These are phyloP conservation scores for Penicillium riverlandense DNA, from an alignment of 495 filamentous ascomycete species.

Conservation along the genomic window DNA sequence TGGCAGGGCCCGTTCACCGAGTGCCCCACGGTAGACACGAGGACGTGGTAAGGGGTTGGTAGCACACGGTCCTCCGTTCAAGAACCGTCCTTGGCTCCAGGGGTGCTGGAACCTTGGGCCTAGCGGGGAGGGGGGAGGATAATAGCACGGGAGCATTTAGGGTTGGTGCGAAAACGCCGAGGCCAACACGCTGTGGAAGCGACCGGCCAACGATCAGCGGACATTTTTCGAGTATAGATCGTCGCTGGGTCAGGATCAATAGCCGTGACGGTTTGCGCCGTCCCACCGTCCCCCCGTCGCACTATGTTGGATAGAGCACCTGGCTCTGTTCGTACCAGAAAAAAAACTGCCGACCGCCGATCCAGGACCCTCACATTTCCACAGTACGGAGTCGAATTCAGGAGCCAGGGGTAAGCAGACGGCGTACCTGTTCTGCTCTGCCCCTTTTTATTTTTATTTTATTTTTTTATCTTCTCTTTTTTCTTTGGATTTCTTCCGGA, in stretches of 20 bases:
- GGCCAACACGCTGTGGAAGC: slow-evolving; percentile 1
- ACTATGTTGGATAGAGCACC: too few relatives aligned
- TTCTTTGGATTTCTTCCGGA: too few relatives aligned
- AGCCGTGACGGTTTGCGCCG: slow-evolving; percentile 3
- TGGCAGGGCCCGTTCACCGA: neutral
- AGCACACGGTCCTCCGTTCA: neutral
- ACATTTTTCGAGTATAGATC: neutral
- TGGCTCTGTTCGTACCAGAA: too few relatives aligned
- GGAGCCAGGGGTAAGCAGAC: too few relatives aligned
- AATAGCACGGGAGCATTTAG: neutral
- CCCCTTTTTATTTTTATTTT: too few relatives aligned
- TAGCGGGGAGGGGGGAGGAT: neutral
- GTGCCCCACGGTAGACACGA: neutral
- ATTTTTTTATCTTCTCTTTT: too few relatives aligned
- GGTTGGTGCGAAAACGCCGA: neutral
- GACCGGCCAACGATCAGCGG: neutral
- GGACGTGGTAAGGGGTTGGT: too few relatives aligned
- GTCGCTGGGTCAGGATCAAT: slow-evolving; percentile 8
- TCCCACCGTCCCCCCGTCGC: neutral
- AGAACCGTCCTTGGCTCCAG: neutral
- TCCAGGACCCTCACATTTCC: too few relatives aligned
- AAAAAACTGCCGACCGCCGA: too few relatives aligned
- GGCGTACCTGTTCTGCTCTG: too few relatives aligned
- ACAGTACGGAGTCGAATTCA: too few relatives aligned
- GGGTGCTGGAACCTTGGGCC: too few relatives aligned